These are phyloP conservation scores for Candida oleophila DNA, from an alignment of 805 yeast species.

Conservation along the genomic window DNA sequence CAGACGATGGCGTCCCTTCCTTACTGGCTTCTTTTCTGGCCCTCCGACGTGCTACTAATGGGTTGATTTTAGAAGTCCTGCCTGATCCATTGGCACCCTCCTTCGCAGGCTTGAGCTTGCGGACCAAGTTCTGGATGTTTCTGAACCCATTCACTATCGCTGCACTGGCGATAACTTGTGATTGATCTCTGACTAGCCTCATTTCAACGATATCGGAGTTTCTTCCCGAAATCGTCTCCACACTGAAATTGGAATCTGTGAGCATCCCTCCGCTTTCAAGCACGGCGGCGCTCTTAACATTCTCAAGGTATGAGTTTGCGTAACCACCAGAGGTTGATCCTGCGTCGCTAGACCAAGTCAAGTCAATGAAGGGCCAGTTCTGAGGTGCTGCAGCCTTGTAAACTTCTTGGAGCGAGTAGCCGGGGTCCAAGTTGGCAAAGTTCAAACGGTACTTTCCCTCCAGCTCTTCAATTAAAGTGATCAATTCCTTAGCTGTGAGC, in stretches of 20 bases:
- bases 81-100: constrained; percentile 11
- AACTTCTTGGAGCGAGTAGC: constrained; percentile 5
- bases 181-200: constrained; percentile 45
- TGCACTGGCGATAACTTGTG: constrained; percentile 45
- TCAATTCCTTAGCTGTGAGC: constrained; percentile 83
- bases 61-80: constrained; percentile 24
- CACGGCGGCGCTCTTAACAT: constrained; percentile 28
- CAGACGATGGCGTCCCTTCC: constrained; percentile 13
- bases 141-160: constrained; percentile 85
- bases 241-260: constrained; percentile 17
- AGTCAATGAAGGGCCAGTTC: constrained; percentile 57
- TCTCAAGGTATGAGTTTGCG: constrained; percentile 62
- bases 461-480: constrained; percentile 62
- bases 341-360: constrained; percentile 68
- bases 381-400: constrained; percentile 48
- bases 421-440: neutral
- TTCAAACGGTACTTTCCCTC: constrained; percentile 20
- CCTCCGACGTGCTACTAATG: constrained; percentile 45
- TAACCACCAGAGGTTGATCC: constrained; percentile 93
- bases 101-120: constrained; percentile 59
- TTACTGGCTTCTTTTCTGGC: constrained; percentile 28
- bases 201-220: constrained; percentile 77
- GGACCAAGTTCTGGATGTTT: constrained; percentile 89
- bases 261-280: constrained; percentile 14
- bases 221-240: constrained; percentile 56